Base-by-base conservation (phyloP, 2,329 filamentous ascomycete genomes). In the Emmonsia crescens region DNA sequence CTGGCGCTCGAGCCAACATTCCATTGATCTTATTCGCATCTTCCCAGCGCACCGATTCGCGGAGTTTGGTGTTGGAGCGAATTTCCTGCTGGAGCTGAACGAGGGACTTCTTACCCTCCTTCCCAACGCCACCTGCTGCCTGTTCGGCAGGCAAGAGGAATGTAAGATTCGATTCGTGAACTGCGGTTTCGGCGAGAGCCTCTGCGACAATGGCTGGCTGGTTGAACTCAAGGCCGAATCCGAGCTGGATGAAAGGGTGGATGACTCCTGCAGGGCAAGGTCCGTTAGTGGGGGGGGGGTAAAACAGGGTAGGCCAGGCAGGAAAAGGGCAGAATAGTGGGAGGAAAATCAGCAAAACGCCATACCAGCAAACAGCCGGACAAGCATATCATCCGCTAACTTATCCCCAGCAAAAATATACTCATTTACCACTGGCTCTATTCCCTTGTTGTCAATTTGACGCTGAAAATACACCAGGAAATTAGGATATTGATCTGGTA, bases 131-230 rank as follows among this genome's bases (percentile, higher is more conserved):
- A 0, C 69, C 70, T 1, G 75, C 74, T 49, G 68, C 62, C 55
- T 72, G 69, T 62, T 78, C 76, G 0, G 69, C 68, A 0, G 68
- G 67, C 5, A 72, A 64, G 33, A 94, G 78, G 64, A 86, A 83
- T 0, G 72, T 76, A 1, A 88, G 48, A n/a, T 51, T 78, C 51
- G 80, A 75, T 6, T 79, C 76, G 69, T 95, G 89, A 1, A 91
- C 83, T 8, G 87, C 84, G 1, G 88, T 80, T 75, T 95, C 87
- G 0, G 91, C 89, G 21, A 96, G 82, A 0, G 79, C 91, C 75
- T 93, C 84, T 5, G 91, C 89, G 33, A 96, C 80, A 63, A 96
- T 85, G 44, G 88, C 88, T 1, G 89, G 89, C 70, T 96, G 90
- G 10, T 82, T 73, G 77, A 91, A 96, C 71, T 96, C 91, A 42